phyloP scores from a whole-genome alignment of 148 eudicot species.

The Fallopia convolvulus region DNA sequence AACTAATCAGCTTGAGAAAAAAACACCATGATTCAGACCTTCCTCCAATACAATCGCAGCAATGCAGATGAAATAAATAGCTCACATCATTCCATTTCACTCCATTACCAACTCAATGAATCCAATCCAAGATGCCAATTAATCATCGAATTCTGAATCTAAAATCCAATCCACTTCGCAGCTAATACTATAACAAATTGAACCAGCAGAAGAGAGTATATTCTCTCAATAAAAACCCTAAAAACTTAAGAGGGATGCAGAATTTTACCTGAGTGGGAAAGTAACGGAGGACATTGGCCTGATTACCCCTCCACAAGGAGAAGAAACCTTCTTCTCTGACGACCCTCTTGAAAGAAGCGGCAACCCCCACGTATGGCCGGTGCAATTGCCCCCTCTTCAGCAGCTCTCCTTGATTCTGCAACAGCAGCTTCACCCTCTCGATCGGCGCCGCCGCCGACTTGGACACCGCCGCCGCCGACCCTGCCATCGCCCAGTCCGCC shows the following conservation, averaged over 20 bases:
- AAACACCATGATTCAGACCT: neutral
- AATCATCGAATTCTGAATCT: neutral
- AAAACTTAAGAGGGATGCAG: neutral
- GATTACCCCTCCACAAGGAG: slow-evolving; percentile 94
- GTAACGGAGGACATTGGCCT: slow-evolving; percentile 89
- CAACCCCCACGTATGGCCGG: slow-evolving; percentile 57
- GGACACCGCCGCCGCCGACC: slow-evolving; percentile 67
- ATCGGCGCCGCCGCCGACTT: slow-evolving; percentile 90
- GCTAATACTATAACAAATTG: neutral
- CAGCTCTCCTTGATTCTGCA: slow-evolving; percentile 90
- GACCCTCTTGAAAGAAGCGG: slow-evolving; percentile 67
- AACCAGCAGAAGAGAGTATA: neutral
- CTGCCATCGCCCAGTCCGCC: slow-evolving; percentile 69
- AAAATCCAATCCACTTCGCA: neutral
- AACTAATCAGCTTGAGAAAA: neutral
- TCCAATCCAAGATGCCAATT: neutral
- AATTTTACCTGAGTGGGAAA: slow-evolving; percentile 86
- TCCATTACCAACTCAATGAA: neutral
- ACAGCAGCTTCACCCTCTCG: slow-evolving; percentile 77
- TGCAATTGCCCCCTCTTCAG: slow-evolving; percentile 59
- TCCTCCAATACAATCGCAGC: neutral
- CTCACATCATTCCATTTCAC: neutral
- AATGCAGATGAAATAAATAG: neutral
- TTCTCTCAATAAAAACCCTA: neutral
- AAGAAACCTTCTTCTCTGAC: slow-evolving; percentile 60